Conservation (phyloP, 2,329 filamentous ascomycete genomes). For the Penicillium sp. region DNA sequence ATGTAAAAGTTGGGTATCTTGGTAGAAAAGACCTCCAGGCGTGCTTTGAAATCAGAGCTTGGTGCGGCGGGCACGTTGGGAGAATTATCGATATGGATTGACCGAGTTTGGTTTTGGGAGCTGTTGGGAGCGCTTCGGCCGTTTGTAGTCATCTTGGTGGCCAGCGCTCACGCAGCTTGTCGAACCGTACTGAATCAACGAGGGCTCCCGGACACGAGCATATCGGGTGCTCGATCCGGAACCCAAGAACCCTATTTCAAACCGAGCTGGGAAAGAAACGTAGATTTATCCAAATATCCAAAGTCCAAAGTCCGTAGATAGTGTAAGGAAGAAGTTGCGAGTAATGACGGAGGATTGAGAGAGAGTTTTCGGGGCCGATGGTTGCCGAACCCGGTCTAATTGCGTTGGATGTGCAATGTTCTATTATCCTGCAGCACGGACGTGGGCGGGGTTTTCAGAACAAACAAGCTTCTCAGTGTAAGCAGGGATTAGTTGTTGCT, state of each 20-base stretch:
- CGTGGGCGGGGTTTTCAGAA: constrained; percentile 26
- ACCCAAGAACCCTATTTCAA: constrained; percentile 29
- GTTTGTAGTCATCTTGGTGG: constrained; percentile 47
- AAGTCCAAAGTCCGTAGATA: not conserved
- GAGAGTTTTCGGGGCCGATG: constrained; percentile 24
- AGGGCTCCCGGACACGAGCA: constrained; percentile 43
- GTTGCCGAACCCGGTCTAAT: constrained; percentile 25
- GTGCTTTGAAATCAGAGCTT: constrained; percentile 33
- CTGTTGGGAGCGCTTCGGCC: constrained; percentile 38
- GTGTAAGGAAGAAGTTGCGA: not conserved
- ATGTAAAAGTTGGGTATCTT: constrained; percentile 58
- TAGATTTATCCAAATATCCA: not conserved
- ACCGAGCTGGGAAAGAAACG: constrained; percentile 8
- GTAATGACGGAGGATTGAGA: constrained; percentile 1
- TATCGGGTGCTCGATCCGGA: constrained; percentile 42
- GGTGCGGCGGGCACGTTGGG: constrained; percentile 28
- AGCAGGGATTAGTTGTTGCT: constrained; percentile 21
- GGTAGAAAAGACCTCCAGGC: constrained; percentile 44
- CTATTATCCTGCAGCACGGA: constrained; percentile 31
- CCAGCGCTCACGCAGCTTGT: constrained; percentile 38
- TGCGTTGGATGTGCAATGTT: constrained; percentile 25
- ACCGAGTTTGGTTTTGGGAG: constrained; percentile 29
- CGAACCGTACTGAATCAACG: constrained; percentile 40
- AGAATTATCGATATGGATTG: constrained; percentile 21
- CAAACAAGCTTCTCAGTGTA: constrained; percentile 29